phyloP scores from a whole-genome alignment of 164 flowering plant genomes.

The Sedum album region DNA sequence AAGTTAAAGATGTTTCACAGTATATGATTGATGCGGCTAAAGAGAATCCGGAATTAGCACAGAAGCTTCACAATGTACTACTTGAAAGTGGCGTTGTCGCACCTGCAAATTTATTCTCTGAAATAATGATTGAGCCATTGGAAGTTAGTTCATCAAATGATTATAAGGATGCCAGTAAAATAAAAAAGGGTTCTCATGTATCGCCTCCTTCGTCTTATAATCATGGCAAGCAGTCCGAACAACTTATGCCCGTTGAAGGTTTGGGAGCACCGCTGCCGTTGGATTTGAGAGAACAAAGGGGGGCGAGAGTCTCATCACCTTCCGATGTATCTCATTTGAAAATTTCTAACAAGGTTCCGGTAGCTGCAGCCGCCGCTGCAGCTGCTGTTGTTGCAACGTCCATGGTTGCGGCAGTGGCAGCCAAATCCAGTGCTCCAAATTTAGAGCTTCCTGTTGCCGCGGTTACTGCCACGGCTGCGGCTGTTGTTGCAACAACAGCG shows the following conservation, averaged over 20 bases:
- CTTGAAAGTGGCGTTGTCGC: constrained; percentile 96
- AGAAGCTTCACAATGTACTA: constrained; percentile 88
- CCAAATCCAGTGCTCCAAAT: constrained; percentile 47
- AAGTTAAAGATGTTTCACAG: constrained; percentile 91
- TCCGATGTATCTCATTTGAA: constrained; percentile 30
- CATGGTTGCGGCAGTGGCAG: constrained; percentile 70
- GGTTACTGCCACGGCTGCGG: constrained; percentile 87
- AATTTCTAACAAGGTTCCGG: constrained; percentile 50
- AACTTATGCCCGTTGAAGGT: constrained; percentile 27
- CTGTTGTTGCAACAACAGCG: constrained; percentile 80
- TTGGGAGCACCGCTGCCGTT: constrained; percentile 18
- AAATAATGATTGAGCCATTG: constrained; percentile 36
- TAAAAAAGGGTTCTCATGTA: constrained; percentile 21
- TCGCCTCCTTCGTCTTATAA: constrained; percentile 59
- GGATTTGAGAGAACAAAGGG: constrained; percentile 22
- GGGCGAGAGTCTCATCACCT: constrained; percentile 21
- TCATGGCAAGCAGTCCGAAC: constrained; percentile 24
- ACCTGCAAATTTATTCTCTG: constrained; percentile 74
- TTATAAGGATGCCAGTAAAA: constrained; percentile 24
- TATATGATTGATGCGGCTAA: constrained; percentile 98
- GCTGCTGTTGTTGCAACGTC: constrained; percentile 93
- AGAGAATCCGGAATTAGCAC: constrained; percentile 92
- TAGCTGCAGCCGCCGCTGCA: constrained; percentile 76
- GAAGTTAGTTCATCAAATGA: constrained; percentile 33
- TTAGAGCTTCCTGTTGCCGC: constrained; percentile 75